Conservation (phyloP, 192 early-diverging fungal genomes). For the Coemansia sp. region DNA sequence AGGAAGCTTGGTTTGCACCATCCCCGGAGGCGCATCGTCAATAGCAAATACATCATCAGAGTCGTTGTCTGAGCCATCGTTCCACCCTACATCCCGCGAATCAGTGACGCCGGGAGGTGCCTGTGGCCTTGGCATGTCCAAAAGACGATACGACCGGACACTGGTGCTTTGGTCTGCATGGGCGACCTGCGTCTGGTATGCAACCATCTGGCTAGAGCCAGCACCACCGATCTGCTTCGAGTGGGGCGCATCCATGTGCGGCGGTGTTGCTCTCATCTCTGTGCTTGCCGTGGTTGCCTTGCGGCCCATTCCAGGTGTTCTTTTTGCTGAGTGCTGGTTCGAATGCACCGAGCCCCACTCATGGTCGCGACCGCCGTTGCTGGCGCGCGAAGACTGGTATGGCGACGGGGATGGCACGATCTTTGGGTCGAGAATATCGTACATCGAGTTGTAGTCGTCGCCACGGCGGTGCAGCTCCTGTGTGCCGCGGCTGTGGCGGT, state of each 20-base stretch:
- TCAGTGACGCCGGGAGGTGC: conserved; percentile 51
- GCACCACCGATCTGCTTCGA: neutral
- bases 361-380: conserved; percentile 10
- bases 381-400: conserved; percentile 29
- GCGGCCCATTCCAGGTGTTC: neutral
- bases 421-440: conserved; percentile 14
- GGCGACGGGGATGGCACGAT: conserved; percentile 33
- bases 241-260: neutral
- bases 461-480: neutral
- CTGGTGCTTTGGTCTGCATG: conserved; percentile 1
- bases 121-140: conserved; percentile 46
- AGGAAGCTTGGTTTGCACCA: conserved; percentile 40
- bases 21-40: conserved; percentile 28
- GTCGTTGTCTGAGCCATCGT: conserved; percentile 1
- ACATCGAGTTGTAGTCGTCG: neutral
- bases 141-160: conserved; percentile 29
- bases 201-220: neutral
- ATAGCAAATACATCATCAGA: neutral
- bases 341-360: conserved; percentile 1
- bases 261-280: conserved; percentile 1
- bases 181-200: neutral
- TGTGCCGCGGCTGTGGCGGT: neutral
- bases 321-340: neutral
- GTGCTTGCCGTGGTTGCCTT: conserved; percentile 1
- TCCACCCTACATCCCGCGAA: conserved; percentile 7